These are phyloP conservation scores for Begonia fuchsioides DNA, from an alignment of 306 rosid genomes.

Conservation along the genomic window DNA sequence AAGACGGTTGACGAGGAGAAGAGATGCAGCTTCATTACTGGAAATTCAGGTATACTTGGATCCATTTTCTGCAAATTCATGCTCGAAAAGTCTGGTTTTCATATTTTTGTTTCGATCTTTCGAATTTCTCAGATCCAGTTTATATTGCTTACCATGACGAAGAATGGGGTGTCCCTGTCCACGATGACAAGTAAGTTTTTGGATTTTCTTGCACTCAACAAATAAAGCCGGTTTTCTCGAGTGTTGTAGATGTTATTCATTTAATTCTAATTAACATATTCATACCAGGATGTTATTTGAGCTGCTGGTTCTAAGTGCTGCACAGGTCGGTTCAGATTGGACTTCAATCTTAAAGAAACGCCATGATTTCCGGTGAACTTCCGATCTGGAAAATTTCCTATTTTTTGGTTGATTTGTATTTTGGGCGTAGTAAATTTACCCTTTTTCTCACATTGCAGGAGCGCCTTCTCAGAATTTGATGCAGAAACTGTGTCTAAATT, in stretches of 20 bases:
- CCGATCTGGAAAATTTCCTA: not conserved
- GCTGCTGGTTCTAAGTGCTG: conserved; percentile 46
- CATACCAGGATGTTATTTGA: conserved; percentile 57
- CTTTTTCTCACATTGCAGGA: conserved; percentile 22
- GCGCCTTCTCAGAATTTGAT: conserved; percentile 76
- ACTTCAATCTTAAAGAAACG: conserved; percentile 91
- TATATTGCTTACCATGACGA: conserved; percentile 96
- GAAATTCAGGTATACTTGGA: conserved; percentile 53
- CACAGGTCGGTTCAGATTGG: conserved; percentile 99
- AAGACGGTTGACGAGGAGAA: conserved; percentile 45
- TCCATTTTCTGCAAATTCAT: not conserved
- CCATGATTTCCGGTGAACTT: conserved; percentile 49
- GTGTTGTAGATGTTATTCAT: not conserved
- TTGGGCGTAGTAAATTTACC: not conserved
- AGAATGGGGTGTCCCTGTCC: conserved; percentile 99
- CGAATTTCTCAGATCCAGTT: conserved; percentile 48
- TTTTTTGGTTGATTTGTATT: not conserved
- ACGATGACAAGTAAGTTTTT: conserved; percentile 78
- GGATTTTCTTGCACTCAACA: too few relatives aligned
- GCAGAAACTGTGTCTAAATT: conserved; percentile 61
- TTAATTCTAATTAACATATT: not conserved
- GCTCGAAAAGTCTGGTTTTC: conserved; percentile 1
- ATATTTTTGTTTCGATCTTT: not conserved
- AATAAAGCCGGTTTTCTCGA: too few relatives aligned
- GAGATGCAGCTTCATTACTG: conserved; percentile 87